Conservation (phyloP, 2,329 filamentous ascomycete species). For the Talaromyces sp. region DNA sequence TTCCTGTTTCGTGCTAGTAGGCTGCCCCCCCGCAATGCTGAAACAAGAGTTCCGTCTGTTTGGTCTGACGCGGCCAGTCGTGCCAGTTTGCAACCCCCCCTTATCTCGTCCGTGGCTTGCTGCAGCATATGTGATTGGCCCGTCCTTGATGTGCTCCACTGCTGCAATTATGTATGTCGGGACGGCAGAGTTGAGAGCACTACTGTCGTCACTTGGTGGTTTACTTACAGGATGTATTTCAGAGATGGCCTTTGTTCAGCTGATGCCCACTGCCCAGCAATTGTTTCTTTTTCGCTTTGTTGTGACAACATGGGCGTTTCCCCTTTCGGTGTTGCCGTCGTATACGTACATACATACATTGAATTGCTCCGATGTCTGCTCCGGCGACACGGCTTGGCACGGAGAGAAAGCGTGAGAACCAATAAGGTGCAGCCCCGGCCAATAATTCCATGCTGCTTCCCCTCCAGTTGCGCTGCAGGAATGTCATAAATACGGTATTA, state of each 20-base stretch:
- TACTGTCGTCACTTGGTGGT: no score
- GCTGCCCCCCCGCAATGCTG: conserved; percentile 13
- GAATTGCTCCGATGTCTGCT: not conserved
- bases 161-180: no score
- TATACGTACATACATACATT: not conserved
- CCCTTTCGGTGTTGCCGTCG: not conserved
- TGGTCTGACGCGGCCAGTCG: not conserved
- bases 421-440: not conserved
- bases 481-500: no score
- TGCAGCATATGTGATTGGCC: not conserved
- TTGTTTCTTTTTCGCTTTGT: not conserved
- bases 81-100: not conserved
- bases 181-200: no score
- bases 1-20: not conserved
- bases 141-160: no score
- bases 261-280: not conserved
- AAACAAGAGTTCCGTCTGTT: conserved; percentile 14
- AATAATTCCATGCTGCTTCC: not conserved
- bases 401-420: not conserved
- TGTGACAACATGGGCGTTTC: not conserved
- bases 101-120: not conserved
- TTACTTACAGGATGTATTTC: no score
- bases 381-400: not conserved
- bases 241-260: not conserved
- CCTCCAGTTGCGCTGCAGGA: not conserved